A percentile compares a stretch with the other conserved stretches of the same genome.
Evolutionary conservation across 2,329 filamentous ascomycete genomes (phyloP).

Genomic region (Colletotrichum sp.): DNA sequence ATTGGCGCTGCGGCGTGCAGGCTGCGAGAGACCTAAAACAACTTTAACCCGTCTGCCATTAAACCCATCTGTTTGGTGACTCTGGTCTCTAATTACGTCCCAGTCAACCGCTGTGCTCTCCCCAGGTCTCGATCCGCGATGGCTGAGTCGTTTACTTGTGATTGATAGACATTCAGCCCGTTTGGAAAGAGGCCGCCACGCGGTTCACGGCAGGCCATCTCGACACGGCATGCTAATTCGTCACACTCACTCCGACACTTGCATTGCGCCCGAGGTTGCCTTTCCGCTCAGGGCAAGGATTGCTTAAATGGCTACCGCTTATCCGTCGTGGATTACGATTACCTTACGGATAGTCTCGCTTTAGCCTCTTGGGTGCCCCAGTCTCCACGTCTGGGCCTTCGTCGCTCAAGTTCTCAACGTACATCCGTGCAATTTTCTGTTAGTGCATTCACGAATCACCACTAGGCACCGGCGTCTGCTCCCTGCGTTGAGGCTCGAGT

Average conservation of each 20-base stretch:
- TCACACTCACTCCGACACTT: constrained; percentile 1
- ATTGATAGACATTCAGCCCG: constrained; percentile 14
- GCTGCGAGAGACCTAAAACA: not conserved
- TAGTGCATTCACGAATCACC: constrained; percentile 3
- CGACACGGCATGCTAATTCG: constrained; percentile 13
- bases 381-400: not conserved
- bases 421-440: constrained; percentile 15
- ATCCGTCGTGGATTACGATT: not conserved
- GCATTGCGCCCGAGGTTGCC: not conserved
- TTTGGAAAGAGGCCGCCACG: not conserved
- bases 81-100: not conserved
- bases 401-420: not conserved
- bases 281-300: not conserved
- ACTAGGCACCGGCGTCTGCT: not conserved
- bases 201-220: not conserved
- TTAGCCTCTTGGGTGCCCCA: not conserved
- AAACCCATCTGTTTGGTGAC: not conserved
- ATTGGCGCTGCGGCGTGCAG: not conserved
- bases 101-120: not conserved
- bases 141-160: constrained; percentile 13
- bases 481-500: constrained; percentile 19
- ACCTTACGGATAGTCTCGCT: not conserved
- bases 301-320: not conserved
- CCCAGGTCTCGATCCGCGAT: not conserved
- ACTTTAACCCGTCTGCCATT: not conserved